Conservation (phyloP, 768 basidiomycete species). For the Chalciporus pseudorubinellus region DNA sequence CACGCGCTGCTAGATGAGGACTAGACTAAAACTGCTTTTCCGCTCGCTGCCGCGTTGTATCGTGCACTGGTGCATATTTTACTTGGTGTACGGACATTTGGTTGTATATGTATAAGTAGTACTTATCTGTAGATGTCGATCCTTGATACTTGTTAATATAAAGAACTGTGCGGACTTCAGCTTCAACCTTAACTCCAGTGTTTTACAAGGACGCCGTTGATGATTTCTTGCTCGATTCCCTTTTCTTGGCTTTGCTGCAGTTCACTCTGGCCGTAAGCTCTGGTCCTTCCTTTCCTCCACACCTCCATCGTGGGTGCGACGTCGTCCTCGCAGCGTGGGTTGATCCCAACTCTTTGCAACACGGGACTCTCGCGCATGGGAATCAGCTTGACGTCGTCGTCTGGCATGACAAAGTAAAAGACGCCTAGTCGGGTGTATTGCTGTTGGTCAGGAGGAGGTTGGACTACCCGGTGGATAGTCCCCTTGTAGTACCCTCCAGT, state of each 20-base stretch:
- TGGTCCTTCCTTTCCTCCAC: constrained; percentile 52
- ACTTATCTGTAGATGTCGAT: constrained; percentile 19
- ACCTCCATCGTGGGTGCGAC: constrained; percentile 50
- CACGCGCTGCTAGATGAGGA: constrained; percentile 1
- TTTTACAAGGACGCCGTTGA: constrained; percentile 54
- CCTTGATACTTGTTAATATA: neutral
- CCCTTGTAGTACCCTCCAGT: constrained; percentile 59
- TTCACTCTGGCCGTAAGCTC: constrained; percentile 48
- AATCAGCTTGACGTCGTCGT: constrained; percentile 47
- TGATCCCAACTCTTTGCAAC: constrained; percentile 43
- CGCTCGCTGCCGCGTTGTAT: constrained; percentile 4
- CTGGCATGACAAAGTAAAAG: constrained; percentile 55
- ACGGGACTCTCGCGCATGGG: constrained; percentile 50
- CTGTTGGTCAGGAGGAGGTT: constrained; percentile 56
- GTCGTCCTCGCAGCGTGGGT: constrained; percentile 34
- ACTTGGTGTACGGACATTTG: constrained; percentile 3
- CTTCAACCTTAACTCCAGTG: constrained; percentile 45
- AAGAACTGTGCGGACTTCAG: neutral
- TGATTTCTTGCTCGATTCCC: constrained; percentile 52
- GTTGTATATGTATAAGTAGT: constrained; percentile 7
- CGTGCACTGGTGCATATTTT: constrained; percentile 10
- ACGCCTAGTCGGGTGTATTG: constrained; percentile 49
- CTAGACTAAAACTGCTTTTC: neutral
- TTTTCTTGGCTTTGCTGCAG: constrained; percentile 41
- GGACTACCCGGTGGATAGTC: constrained; percentile 60